phyloP scores from a whole-genome alignment of 805 yeast genomes.

The Candida alai region DNA sequence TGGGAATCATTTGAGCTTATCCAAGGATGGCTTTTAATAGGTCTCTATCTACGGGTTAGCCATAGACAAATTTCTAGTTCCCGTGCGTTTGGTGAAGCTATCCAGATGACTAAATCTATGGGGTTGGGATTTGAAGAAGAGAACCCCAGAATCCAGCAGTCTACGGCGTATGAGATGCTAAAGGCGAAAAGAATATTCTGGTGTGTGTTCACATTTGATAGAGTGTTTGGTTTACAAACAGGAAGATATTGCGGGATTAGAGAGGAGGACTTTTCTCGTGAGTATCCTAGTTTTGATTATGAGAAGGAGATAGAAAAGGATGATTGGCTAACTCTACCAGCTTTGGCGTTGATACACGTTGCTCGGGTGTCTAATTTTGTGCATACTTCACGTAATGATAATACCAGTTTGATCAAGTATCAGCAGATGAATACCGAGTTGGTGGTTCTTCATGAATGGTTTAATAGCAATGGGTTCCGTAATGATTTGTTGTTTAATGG shows the following conservation, averaged over 20 bases:
- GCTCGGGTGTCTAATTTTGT: constrained; percentile 37
- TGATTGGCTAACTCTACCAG: constrained; percentile 48
- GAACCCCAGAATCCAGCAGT: constrained; percentile 13
- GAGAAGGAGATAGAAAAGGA: constrained; percentile 31
- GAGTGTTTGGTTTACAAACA: constrained; percentile 48
- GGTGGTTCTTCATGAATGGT: constrained; percentile 26
- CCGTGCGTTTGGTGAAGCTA: constrained; percentile 32
- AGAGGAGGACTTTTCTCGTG: constrained; percentile 34
- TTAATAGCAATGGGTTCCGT: constrained; percentile 31
- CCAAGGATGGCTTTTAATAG: constrained; percentile 37
- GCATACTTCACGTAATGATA: constrained; percentile 26
- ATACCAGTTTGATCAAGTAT: constrained; percentile 22
- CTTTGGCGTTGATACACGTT: constrained; percentile 43
- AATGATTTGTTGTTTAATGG: constrained; percentile 19
- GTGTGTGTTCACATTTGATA: constrained; percentile 52
- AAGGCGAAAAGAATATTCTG: constrained; percentile 54
- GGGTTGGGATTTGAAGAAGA: constrained; percentile 25
- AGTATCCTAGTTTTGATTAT: constrained; percentile 26
- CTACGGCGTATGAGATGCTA: constrained; percentile 37
- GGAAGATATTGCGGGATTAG: constrained; percentile 41
- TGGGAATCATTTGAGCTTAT: constrained; percentile 43
- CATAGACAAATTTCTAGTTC: constrained; percentile 36
- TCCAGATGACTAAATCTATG: constrained; percentile 36
- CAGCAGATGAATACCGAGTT: constrained; percentile 32
- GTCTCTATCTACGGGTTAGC: constrained; percentile 33